Evolutionary conservation across 306 rosid species (phyloP).

Genomic region (Inga leiocalycina): DNA sequence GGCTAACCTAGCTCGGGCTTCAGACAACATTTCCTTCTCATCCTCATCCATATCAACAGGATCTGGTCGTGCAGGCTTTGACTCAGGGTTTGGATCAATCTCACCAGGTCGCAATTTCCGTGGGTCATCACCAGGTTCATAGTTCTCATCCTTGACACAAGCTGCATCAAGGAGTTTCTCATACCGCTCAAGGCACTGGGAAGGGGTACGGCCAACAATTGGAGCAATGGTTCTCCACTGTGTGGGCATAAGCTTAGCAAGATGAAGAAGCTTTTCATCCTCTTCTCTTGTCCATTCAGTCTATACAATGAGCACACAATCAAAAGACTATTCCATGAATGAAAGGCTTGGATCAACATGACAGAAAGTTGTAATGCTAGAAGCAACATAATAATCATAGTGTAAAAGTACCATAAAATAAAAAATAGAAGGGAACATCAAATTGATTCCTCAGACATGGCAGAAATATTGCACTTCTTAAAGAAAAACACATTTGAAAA

Average conservation of each 20-base stretch:
- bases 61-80: slow-evolving; percentile 95
- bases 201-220: slow-evolving; percentile 90
- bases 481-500: background rate
- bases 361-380: background rate
- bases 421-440: slow-evolving; percentile 11
- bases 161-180: slow-evolving; percentile 96
- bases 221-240: slow-evolving; percentile 99
- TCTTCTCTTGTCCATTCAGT: slow-evolving; percentile 99
- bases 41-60: slow-evolving; percentile 99
- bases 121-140: slow-evolving; percentile 94
- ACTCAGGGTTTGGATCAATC: slow-evolving; percentile 93
- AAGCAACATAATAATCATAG: background rate
- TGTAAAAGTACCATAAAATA: background rate
- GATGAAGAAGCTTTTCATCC: slow-evolving; percentile 93
- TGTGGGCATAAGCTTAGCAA: slow-evolving; percentile 97
- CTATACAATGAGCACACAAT: slow-evolving; percentile 38
- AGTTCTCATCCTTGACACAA: slow-evolving; percentile 90
- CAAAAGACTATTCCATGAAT: slow-evolving; percentile 3
- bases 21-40: slow-evolving; percentile 98
- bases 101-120: slow-evolving; percentile 92
- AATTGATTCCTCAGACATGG: background rate
- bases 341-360: slow-evolving; percentile 5
- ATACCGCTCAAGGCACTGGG: slow-evolving; percentile 89
- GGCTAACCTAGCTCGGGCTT: slow-evolving; percentile 94
- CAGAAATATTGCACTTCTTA: background rate